Percentiles rank a stretch among this genome's conserved stretches.
phyloP scores from a whole-genome alignment of 805 yeast genomes.

The Metschnikowia sp. region DNA sequence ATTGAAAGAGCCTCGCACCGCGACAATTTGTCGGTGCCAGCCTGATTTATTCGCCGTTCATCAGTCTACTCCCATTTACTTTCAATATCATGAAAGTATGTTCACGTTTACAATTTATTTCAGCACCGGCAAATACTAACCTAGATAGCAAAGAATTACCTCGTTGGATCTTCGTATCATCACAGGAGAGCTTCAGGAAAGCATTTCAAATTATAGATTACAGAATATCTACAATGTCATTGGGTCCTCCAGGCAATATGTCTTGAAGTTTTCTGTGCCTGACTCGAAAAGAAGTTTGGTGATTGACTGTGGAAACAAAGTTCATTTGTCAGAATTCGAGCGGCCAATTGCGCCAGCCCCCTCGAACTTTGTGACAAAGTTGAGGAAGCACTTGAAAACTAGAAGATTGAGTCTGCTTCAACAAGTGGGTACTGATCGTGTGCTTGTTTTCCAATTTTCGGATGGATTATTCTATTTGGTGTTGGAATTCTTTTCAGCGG shows the following conservation, averaged over 20 bases:
- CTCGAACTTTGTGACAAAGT: constrained; percentile 77
- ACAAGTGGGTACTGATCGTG: constrained; percentile 78
- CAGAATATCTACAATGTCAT: constrained; percentile 83
- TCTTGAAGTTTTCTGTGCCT: constrained; percentile 77
- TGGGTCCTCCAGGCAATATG: constrained; percentile 65
- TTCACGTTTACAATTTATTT: neutral
- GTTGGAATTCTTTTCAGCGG: constrained; percentile 92
- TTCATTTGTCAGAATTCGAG: constrained; percentile 75
- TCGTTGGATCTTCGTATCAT: constrained; percentile 77
- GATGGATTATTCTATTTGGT: constrained; percentile 78
- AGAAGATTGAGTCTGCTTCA: constrained; percentile 69
- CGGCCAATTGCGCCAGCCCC: constrained; percentile 81
- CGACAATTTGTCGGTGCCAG: neutral
- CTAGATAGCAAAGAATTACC: constrained; percentile 71
- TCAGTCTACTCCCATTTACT: too few species aligned
- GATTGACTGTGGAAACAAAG: constrained; percentile 81
- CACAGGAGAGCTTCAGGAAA: constrained; percentile 57
- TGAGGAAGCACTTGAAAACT: constrained; percentile 82
- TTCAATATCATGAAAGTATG: neutral
- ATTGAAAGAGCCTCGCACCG: too few species aligned
- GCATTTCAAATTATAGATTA: constrained; percentile 63
- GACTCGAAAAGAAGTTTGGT: constrained; percentile 75
- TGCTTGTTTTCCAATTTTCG: constrained; percentile 79
- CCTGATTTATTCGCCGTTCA: neutral
- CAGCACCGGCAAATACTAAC: neutral